phyloP scores from a whole-genome alignment of 768 basidiomycete species.

The Psilocybe sp. region DNA sequence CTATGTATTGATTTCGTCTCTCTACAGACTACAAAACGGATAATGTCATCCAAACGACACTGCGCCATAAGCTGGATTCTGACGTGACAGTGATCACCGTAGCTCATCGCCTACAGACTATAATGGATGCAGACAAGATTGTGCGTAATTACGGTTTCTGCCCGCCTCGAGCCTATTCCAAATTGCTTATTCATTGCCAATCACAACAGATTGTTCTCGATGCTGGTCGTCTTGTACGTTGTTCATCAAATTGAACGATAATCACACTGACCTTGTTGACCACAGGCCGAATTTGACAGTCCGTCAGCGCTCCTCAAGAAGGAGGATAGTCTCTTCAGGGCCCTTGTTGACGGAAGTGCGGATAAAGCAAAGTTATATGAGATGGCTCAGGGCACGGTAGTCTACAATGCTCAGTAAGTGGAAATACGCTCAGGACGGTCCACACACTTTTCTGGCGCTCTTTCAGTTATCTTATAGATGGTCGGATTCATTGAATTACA shows the following conservation, averaged over 20 bases:
- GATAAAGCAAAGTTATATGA: not conserved
- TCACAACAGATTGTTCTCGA: not conserved
- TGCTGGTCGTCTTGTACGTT: not conserved
- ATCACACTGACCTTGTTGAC: not conserved
- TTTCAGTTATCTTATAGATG: too few relatives aligned
- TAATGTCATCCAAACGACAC: not conserved
- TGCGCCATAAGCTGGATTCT: not conserved
- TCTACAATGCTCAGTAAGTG: too few relatives aligned
- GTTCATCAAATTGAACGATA: not conserved
- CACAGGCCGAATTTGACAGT: constrained; percentile 1
- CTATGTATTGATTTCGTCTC: not conserved
- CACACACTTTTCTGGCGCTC: too few relatives aligned
- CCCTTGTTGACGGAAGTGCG: not conserved
- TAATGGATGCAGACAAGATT: constrained; percentile 5
- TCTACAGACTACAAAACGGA: constrained; percentile 2
- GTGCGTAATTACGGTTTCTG: not conserved
- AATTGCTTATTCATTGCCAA: not conserved
- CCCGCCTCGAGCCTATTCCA: too few relatives aligned
- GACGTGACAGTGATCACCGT: constrained; percentile 3
- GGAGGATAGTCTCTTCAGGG: not conserved
- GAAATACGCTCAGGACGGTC: too few relatives aligned
- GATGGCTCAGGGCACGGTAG: too few relatives aligned
- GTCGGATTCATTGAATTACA: too few relatives aligned
- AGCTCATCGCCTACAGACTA: constrained; percentile 1
- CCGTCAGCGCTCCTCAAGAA: not conserved